Base-by-base conservation (phyloP, 495 filamentous ascomycete species). In the Aspergillus asperescens region DNA sequence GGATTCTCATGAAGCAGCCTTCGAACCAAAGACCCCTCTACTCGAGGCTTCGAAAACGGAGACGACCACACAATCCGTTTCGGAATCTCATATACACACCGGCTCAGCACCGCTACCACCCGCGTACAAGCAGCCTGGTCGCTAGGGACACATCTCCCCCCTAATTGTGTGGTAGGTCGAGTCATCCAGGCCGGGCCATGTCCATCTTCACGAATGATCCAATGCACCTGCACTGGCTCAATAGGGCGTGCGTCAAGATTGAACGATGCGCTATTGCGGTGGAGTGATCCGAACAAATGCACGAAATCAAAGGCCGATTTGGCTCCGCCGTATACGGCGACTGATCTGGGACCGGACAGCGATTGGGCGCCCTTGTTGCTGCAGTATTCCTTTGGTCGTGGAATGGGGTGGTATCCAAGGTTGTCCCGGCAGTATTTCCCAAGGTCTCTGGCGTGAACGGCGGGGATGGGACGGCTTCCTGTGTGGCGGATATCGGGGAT, bases 301-400 rank as follows among this genome's bases (percentile, higher is more conserved):
- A 82, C 85, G 2, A 81, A 74, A 65, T 91, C 88, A 67, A 80
- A 88, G 0, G 78, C 81, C 1, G 81, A 85, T 59, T 90, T 92
- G 0, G 76, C 79, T 0, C 80, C 82, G 5, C 87, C 85, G 35
- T 87, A 75, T 0, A 91, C 74, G 0, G 75, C 76, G 1, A 90
- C 67, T 0, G 61, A 61, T 7, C 39, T 45, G 12, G 64, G n/a
- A 15, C 12, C 29, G 39, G 22, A 51, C n/a, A n/a, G n/a, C n/a
- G n/a, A n/a, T n/a, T n/a, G n/a, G n/a, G n/a, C n/a, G n/a, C n/a
- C n/a, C n/a, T n/a, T n/a, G n/a, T n/a, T n/a, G n/a, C 19, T 27
- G 38, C 5, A 10, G 4, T n/a, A 6, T 3, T 38, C 16, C 8
- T 24, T 10, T 3, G 46, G 31, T 0, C 1, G 2, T 1, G n/a